Percentiles rank a stretch among this genome's conserved stretches.
Conservation (phyloP, 108 stramenopile genomes). For the Asterionellopsis glacialis region DNA sequence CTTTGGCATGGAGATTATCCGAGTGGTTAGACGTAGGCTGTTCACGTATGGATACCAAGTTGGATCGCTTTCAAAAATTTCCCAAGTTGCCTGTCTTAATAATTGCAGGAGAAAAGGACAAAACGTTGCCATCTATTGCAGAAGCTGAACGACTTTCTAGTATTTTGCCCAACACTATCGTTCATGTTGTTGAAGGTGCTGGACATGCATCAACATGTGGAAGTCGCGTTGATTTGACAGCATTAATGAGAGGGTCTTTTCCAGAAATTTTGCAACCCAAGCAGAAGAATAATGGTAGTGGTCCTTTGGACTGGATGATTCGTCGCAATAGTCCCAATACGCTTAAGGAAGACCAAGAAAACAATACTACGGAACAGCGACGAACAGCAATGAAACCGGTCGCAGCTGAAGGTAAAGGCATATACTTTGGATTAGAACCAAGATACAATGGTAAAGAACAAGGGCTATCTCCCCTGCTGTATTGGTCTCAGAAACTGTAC, state of each 20-base stretch:
- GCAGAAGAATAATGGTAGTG: conserved; percentile 4
- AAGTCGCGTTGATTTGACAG: conserved; percentile 60
- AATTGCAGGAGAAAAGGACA: conserved; percentile 78
- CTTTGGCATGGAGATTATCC: conserved; percentile 65
- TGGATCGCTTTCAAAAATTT: conserved; percentile 20
- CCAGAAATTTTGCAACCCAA: conserved; percentile 23
- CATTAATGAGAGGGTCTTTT: conserved; percentile 52
- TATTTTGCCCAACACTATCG: conserved; percentile 28
- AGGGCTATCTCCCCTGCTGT: conserved; percentile 63
- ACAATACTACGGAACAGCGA: background rate
- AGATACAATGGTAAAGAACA: conserved; percentile 55
- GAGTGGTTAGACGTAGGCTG: conserved; percentile 72
- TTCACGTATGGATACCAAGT: conserved; percentile 22
- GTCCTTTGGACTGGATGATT: no score
- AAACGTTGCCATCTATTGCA: conserved; percentile 64
- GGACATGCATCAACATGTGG: conserved; percentile 87
- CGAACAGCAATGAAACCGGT: conserved; percentile 35
- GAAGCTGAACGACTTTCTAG: conserved; percentile 66
- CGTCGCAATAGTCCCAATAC: no score
- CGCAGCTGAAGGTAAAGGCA: conserved; percentile 25
- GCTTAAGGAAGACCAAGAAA: conserved; percentile 5
- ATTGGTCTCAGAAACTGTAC: conserved; percentile 59
- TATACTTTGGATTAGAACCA: conserved; percentile 62
- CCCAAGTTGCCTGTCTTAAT: conserved; percentile 51
- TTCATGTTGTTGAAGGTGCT: conserved; percentile 71